Base-by-base conservation (phyloP, 1,284 basidiomycete genomes). In the Apiotrichum sp. region DNA sequence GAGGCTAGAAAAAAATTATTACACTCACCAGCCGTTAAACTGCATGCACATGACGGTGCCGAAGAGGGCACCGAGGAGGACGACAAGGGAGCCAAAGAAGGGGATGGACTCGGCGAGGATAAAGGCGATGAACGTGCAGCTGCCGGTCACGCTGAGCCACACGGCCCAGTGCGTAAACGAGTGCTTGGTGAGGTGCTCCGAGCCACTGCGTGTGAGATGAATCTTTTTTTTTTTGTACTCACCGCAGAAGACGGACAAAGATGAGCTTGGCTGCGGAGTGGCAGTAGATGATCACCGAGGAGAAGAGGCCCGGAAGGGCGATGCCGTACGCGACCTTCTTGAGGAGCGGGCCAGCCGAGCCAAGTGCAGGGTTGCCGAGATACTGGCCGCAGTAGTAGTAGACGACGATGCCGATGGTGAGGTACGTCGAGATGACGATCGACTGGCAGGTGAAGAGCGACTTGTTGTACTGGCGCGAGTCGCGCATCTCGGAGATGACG, bases 151-250 rank as follows among this genome's bases (percentile, higher is more conserved):
- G 53, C 59, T 54, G 39, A 65, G 72, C 84, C 85, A 86, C 2
- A 78, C 74, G 22, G 70, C 64, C 84, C 84, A 86, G 50, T 85
- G 84, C 5, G 79, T 73, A 16, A 78, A 32, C 0, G 83, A 84
- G 63, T 85, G 81, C 13, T 75, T 76, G 58, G 84, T 80, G 50
- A 86, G 67, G 66, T 86, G 85, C 13, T 72, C 71, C 6, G 81
- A 79, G 57, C 79, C 78, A 41, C 62, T 60, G 41, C 4, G 38
- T 29, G 29, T 29, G 29, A 29, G 22, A 22, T 22, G 22, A 22
- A 22, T 22, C 22, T 22, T 22, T 22, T 29, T 29, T 29, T 29
- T 29, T 29, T 29, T 29, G 13, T 13, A 46, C 31, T 34, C 22
- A 47, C 45, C 65, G 60, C 3, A 69, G 53, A 0, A 68, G n/a